These are phyloP conservation scores for Diplosphaera chodatii DNA, from an alignment of 139 green algal species.

Conservation along the genomic window DNA sequence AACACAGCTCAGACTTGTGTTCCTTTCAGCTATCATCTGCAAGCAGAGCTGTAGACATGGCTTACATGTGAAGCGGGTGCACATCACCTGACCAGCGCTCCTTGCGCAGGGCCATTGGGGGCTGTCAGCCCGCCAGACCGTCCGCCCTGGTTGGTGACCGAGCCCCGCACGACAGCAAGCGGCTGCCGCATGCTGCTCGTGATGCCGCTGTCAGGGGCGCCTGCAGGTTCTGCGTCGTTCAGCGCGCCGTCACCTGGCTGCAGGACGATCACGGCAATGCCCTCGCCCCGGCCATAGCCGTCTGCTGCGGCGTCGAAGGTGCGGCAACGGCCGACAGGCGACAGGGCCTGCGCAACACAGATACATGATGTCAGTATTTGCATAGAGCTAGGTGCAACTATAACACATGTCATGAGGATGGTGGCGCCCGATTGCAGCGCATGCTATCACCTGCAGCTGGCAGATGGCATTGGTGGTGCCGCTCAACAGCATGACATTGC, in stretches of 20 bases:
- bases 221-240: no score
- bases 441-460: constrained; percentile 14
- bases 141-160: constrained; percentile 80
- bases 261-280: constrained; percentile 13
- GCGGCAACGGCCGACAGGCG: constrained; percentile 40
- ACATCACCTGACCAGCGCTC: constrained; percentile 38
- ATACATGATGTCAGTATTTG: no score
- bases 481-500: constrained; percentile 31
- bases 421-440: no score
- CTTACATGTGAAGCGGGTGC: no score
- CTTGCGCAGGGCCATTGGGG: constrained; percentile 66
- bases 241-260: background rate
- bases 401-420: no score
- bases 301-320: constrained; percentile 49
- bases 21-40: no score
- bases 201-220: no score
- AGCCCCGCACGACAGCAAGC: constrained; percentile 37
- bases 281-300: constrained; percentile 56
- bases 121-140: constrained; percentile 75
- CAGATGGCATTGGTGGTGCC: constrained; percentile 25
- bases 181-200: no score
- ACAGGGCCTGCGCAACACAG: constrained; percentile 37
- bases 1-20: background rate
- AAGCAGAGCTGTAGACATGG: no score
- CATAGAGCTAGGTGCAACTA: no score